A percentile compares a stretch with the other conserved stretches of the same genome.
phyloP scores from a whole-genome alignment of 2,329 filamentous ascomycete genomes.

The Talaromyces atroroseus region DNA sequence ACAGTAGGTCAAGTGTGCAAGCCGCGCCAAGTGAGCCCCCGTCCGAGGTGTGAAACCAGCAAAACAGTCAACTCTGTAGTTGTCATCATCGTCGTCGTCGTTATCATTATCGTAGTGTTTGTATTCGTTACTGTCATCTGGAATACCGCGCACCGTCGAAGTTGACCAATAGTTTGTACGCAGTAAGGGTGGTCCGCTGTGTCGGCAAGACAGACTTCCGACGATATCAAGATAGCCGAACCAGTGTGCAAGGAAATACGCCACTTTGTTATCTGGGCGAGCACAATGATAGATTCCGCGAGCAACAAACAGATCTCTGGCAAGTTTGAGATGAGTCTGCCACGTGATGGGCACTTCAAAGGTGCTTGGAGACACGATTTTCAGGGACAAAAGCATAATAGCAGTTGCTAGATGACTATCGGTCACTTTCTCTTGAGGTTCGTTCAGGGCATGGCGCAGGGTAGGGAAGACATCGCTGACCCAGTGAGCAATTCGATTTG shows the following conservation, averaged over 20 bases:
- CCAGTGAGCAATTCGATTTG: slow-evolving; percentile 72
- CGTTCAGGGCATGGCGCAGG: slow-evolving; percentile 61
- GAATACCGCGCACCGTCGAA: not conserved
- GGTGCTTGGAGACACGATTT: slow-evolving; percentile 75
- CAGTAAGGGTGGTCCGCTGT: slow-evolving; percentile 48
- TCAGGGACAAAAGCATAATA: slow-evolving; percentile 77
- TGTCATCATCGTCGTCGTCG: slow-evolving; percentile 51
- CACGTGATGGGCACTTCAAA: slow-evolving; percentile 77
- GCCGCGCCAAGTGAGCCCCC: slow-evolving; percentile 63
- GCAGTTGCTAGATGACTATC: slow-evolving; percentile 72
- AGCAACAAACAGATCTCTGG: slow-evolving; percentile 67
- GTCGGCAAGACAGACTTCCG: slow-evolving; percentile 62
- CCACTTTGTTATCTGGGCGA: slow-evolving; percentile 52
- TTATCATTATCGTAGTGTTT: slow-evolving; percentile 38
- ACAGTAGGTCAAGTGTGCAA: slow-evolving; percentile 64
- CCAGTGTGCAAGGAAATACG: slow-evolving; percentile 73
- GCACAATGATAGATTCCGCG: slow-evolving; percentile 56
- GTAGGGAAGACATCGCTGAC: slow-evolving; percentile 65
- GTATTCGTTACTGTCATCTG: slow-evolving; percentile 18
- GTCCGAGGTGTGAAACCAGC: slow-evolving; percentile 71
- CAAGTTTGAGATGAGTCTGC: slow-evolving; percentile 72
- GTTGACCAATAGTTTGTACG: slow-evolving; percentile 45
- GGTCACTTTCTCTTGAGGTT: slow-evolving; percentile 58
- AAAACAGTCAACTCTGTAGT: slow-evolving; percentile 70
- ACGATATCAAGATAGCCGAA: slow-evolving; percentile 78